These are phyloP conservation scores for Lipomyces kockii DNA, from an alignment of 805 yeast genomes.

Conservation along the genomic window DNA sequence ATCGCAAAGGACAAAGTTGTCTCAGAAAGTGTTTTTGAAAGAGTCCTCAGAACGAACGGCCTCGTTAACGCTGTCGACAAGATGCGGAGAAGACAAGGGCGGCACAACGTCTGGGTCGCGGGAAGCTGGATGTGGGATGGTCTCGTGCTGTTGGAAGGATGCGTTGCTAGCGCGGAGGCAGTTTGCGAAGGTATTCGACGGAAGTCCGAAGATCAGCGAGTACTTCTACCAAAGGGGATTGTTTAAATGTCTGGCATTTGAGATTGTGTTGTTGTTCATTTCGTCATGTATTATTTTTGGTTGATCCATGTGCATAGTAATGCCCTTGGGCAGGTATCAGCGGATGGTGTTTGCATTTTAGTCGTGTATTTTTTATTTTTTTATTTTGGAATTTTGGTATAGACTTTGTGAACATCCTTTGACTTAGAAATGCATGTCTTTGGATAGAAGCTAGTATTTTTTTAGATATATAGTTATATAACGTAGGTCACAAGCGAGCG, in stretches of 20 bases:
- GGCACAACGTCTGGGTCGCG: constrained; percentile 29
- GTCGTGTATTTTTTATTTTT: too few relatives aligned
- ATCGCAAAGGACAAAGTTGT: constrained; percentile 22
- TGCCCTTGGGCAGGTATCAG: not conserved
- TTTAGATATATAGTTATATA: too few relatives aligned
- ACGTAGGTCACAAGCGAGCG: too few relatives aligned
- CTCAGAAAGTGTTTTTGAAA: constrained; percentile 23
- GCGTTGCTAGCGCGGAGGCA: constrained; percentile 27
- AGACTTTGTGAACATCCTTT: too few relatives aligned
- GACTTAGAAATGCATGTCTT: too few relatives aligned
- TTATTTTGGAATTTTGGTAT: too few relatives aligned
- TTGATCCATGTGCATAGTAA: too few relatives aligned
- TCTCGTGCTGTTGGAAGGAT: constrained; percentile 32
- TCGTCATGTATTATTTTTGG: not conserved
- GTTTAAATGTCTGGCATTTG: not conserved
- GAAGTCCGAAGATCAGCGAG: constrained; percentile 1
- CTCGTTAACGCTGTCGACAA: constrained; percentile 25
- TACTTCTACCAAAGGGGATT: not conserved
- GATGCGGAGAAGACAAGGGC: constrained; percentile 28
- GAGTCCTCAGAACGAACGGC: constrained; percentile 27
- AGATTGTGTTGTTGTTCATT: not conserved
- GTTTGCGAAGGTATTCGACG: constrained; percentile 24
- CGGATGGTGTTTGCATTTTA: not conserved
- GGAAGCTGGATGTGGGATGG: constrained; percentile 37
- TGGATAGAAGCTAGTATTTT: too few relatives aligned